Evolutionary conservation across 1,284 basidiomycete genomes (phyloP).

Genomic region (Cutaneotrichosporon mucoides): DNA sequence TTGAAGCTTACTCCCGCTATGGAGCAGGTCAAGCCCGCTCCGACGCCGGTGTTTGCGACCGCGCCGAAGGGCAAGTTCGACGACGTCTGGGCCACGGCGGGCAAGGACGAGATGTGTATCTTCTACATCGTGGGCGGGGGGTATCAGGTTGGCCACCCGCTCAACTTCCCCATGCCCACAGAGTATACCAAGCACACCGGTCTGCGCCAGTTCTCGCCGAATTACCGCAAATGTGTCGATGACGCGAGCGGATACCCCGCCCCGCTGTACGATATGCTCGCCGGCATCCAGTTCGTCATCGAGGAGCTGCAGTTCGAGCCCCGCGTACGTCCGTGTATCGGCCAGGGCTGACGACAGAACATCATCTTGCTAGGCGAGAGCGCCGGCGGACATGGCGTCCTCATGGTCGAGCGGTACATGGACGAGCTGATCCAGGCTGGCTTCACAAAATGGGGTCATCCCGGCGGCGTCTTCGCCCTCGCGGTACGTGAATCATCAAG

Average conservation of each 20-base stretch:
- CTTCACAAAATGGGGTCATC: constrained; percentile 8
- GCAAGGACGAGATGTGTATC: constrained; percentile 10
- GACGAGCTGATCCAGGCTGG: constrained; percentile 9
- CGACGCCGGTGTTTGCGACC: constrained; percentile 8
- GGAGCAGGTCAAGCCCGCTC: constrained; percentile 4
- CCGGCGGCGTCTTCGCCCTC: constrained; percentile 10
- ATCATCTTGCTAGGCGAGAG: constrained; percentile 13
- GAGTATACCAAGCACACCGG: not conserved
- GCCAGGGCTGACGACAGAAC: constrained; percentile 8
- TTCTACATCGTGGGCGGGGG: constrained; percentile 18
- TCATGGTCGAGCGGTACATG: constrained; percentile 15
- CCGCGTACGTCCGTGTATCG: not conserved
- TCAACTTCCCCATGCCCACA: not conserved
- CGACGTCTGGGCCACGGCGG: constrained; percentile 10
- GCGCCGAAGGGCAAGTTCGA: constrained; percentile 11
- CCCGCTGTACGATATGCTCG: constrained; percentile 11
- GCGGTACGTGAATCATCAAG: not conserved
- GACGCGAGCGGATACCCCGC: constrained; percentile 12
- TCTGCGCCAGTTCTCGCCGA: constrained; percentile 3
- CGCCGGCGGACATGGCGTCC: constrained; percentile 10
- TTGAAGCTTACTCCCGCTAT: not conserved
- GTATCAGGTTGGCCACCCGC: constrained; percentile 6
- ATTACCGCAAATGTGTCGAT: constrained; percentile 17
- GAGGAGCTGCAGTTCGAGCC: constrained; percentile 16
- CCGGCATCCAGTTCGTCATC: constrained; percentile 15